Conservation (phyloP, 78 protist species). For the Bigelowiella natans region DNA sequence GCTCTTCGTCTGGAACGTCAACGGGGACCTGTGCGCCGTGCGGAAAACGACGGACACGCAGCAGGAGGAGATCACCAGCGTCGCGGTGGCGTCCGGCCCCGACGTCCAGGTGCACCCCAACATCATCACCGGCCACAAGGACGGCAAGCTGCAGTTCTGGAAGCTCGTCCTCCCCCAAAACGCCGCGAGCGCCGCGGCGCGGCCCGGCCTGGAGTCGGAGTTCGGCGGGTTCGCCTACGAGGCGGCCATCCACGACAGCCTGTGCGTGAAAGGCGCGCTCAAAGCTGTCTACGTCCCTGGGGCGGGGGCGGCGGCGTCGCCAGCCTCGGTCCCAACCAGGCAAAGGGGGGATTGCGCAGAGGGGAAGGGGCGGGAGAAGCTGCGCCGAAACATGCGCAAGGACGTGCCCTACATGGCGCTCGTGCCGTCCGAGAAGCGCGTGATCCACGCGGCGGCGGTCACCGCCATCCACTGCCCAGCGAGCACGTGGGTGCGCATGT, state of each 20-base stretch:
- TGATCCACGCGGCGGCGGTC: background rate
- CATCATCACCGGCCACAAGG: constrained; percentile 8
- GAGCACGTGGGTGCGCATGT: background rate
- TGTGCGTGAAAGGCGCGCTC: background rate
- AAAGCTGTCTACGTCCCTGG: background rate
- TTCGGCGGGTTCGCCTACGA: background rate
- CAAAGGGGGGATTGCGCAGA: background rate
- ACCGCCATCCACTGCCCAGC: background rate
- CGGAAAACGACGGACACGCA: too few relatives aligned
- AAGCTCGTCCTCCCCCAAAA: too few relatives aligned
- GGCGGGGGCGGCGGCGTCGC: background rate
- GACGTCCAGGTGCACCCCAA: background rate
- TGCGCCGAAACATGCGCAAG: background rate
- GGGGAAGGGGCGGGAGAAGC: background rate
- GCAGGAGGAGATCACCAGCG: too few relatives aligned
- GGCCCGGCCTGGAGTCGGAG: background rate
- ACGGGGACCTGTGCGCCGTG: background rate
- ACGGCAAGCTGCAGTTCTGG: constrained; percentile 11
- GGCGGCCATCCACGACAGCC: background rate
- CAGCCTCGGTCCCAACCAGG: too few relatives aligned
- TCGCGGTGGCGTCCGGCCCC: too few relatives aligned
- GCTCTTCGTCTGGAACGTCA: background rate
- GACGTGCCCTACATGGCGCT: background rate
- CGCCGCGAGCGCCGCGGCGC: too few relatives aligned
- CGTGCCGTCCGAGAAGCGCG: background rate